Percentiles rank a stretch among this genome's conserved stretches.
These are phyloP conservation scores for Porcisia hertigi DNA, from an alignment of 208 protist species.

Conservation along the genomic window DNA sequence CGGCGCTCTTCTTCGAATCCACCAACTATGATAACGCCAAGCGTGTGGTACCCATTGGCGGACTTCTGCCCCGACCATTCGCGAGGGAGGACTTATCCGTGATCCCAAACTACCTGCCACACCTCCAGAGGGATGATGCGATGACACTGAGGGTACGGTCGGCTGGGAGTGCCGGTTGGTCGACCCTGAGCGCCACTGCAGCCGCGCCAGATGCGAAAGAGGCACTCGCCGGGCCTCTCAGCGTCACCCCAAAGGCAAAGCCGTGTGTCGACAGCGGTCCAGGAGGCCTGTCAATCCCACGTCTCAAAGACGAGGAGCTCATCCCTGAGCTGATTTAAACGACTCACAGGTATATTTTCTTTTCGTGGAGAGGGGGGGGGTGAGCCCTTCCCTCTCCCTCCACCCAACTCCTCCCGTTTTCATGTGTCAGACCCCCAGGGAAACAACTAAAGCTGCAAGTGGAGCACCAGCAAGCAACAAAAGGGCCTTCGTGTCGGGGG, in stretches of 20 bases:
- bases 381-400: background rate
- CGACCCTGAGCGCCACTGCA: background rate
- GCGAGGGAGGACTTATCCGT: constrained; percentile 30
- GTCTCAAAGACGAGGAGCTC: constrained; percentile 66
- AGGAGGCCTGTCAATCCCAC: constrained; percentile 14
- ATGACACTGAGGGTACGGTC: constrained; percentile 21
- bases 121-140: constrained; percentile 45
- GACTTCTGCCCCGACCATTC: constrained; percentile 67
- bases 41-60: constrained; percentile 60
- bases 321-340: constrained; percentile 56
- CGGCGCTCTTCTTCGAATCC: constrained; percentile 50
- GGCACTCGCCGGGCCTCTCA: background rate
- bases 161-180: background rate
- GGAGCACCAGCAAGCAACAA: no score
- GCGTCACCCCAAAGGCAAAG: background rate
- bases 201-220: no score
- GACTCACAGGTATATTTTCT: background rate
- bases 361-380: background rate
- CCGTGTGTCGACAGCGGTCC: background rate
- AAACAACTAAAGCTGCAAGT: no score
- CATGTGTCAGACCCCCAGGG: background rate
- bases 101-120: constrained; percentile 60
- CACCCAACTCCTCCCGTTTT: background rate
- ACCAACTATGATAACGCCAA: constrained; percentile 80
- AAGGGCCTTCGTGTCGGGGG: no score